Base-by-base conservation (phyloP, 306 rosid genomes). In the Dalbergia cultrata region DNA sequence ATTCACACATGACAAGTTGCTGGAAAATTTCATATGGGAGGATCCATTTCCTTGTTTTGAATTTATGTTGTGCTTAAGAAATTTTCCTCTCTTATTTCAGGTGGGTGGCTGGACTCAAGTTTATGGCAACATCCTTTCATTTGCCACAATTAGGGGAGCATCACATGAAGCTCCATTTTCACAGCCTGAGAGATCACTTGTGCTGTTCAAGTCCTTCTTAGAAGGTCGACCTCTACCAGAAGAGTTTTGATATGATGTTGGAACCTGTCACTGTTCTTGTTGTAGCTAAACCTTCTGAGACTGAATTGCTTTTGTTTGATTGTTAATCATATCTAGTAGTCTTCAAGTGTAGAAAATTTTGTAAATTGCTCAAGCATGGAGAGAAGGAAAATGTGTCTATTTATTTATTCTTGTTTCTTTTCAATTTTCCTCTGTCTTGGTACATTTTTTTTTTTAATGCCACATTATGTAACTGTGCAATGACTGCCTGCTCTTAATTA, bases 71-170 rank as follows among this genome's bases (percentile, higher is more conserved):
- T 49, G 72, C 31, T 22, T 68, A 49, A 21, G 22, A 61, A 62
- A 60, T 22, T 5, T 69, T 21, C 8, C 50, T 2, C 4, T 21
- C 10, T 66, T 56, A 12, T 66, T 79, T 62, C 65, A 95, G 98
- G 99, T 93, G 65, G 99, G 99, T 71, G 99, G 99, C 2, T 95
- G 99, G 99, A 95, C 99, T 80, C 98, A 93, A 80, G 98, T 88
- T 73, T 95, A 93, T 82, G 99, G 94, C 8, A 87, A 95, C 76
- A 78, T 89, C 34, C 93, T 95, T 67, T 89, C 99, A 19, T 95
- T 95, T 84, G 99, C 98, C 37, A 93, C 99, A 37, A 80, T 95
- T 1, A 91, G 99, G 68, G 99, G 99, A 77, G 99, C 99, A 44
- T 95, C 99, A 34, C 99, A 95, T 54, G 98, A 95, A 83, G 99